Base-by-base conservation (phyloP, 2,329 filamentous ascomycete species). In the Corinectria fuckeliana region DNA sequence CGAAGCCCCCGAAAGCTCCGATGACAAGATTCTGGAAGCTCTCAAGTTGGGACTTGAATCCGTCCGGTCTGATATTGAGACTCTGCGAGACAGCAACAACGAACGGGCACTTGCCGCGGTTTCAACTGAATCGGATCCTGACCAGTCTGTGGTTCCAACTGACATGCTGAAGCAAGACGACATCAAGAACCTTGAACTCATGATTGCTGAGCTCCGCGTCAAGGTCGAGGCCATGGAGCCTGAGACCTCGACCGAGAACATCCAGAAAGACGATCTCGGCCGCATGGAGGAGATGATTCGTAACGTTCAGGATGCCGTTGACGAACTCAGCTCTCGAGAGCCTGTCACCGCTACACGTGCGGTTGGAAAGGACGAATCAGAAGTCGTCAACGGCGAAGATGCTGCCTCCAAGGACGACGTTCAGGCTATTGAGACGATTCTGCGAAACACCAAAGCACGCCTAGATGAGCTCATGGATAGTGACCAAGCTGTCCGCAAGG, bases 381-480 rank as follows among this genome's bases (percentile, higher is more conserved):
- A 56, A 21, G 39, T 32, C 36, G 56, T 59, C 8, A 59, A 62
- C 10, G 65, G 57, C 13, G 67, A 69, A 5, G 77, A 82, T 56
- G 78, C 59, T 70, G 82, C 67, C 68, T 81, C 66, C 73, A 78
- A 91, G 72, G 92, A 97, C 65, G 93, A 98, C 68, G 91, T 93
- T 0, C 88, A 94, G 61, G 92, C 92, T 10, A 93, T 98, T 58
- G 94, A 97, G 75, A 96, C 91, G 0, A 88, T 98, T 48, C 82
- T 98, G 11, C 88, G 90, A 39, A 97, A 96, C 73, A 93, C 93
- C 28, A 97, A 97, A 74, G 88, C 89, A 5, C 91, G 91, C 45
- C 80, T 98, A 9, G 94, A 97, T 58, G 93, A 96, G 59, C 75
- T 87, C 18, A 85, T 96, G 49, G 85, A 93, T 50, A 84, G 87